Conservation (phyloP, 2,329 filamentous ascomycete species). For the Raffaelea ambrosiae region DNA sequence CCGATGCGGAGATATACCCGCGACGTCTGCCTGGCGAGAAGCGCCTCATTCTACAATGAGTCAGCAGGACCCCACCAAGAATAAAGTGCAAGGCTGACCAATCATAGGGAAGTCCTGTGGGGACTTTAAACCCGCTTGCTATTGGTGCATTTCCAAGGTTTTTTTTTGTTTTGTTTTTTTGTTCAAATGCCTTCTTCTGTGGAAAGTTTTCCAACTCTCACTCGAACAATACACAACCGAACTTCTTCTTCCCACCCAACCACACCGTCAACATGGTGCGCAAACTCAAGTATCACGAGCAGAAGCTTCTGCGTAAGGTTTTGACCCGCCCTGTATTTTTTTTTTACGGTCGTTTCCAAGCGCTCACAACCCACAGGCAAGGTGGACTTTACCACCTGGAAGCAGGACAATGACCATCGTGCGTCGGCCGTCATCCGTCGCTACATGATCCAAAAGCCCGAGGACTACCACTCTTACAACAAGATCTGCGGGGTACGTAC, state of each 20-base stretch:
- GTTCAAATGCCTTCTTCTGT: background rate
- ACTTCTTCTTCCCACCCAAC: too few species aligned
- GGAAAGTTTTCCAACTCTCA: too few species aligned
- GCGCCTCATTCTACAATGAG: too few species aligned
- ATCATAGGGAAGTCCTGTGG: background rate
- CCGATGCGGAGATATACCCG: background rate
- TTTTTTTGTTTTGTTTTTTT: background rate
- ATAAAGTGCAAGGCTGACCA: background rate
- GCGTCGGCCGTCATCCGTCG: slow-evolving; percentile 68
- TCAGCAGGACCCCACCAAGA: too few species aligned
- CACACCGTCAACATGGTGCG: slow-evolving; percentile 60
- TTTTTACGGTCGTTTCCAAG: too few species aligned
- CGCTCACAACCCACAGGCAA: slow-evolving; percentile 18
- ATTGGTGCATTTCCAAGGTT: background rate
- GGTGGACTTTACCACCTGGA: slow-evolving; percentile 93
- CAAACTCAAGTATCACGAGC: slow-evolving; percentile 94
- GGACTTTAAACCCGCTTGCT: too few species aligned
- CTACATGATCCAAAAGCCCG: slow-evolving; percentile 84
- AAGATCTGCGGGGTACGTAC: slow-evolving; percentile 56
- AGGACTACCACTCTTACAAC: slow-evolving; percentile 68
- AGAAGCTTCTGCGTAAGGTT: slow-evolving; percentile 62
- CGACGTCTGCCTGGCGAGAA: too few species aligned
- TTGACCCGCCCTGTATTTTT: background rate
- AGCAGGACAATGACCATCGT: slow-evolving; percentile 78
- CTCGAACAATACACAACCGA: background rate